These are phyloP conservation scores for Calocera viscosa DNA, from an alignment of 768 basidiomycete species.

Conservation along the genomic window DNA sequence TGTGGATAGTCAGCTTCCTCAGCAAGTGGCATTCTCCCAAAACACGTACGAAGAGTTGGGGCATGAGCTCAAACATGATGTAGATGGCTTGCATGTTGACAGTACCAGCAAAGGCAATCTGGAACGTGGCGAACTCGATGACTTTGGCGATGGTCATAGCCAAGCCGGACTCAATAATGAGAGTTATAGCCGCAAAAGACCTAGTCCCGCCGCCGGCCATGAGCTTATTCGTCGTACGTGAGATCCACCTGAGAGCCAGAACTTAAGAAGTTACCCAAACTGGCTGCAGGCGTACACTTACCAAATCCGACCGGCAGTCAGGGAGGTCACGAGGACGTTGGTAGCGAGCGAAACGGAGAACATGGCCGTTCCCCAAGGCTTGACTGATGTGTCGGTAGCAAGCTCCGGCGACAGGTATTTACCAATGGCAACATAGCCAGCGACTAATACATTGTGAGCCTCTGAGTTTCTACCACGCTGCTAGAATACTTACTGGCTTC, in stretches of 20 bases:
- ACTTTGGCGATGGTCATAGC: background rate
- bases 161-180: conserved; percentile 1
- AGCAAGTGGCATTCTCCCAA: background rate
- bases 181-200: background rate
- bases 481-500: background rate
- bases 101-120: background rate
- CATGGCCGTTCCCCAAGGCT: conserved; percentile 4
- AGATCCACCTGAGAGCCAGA: background rate
- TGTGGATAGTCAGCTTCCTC: background rate
- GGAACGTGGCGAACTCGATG: conserved; percentile 6
- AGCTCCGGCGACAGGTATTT: conserved; percentile 3
- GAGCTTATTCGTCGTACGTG: background rate
- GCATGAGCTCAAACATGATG: conserved; percentile 2
- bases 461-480: background rate
- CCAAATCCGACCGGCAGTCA: conserved; percentile 1
- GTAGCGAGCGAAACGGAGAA: conserved; percentile 2
- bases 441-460: background rate
- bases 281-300: background rate
- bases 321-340: background rate
- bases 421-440: background rate
- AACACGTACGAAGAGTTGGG: background rate
- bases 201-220: background rate
- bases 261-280: background rate
- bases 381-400: background rate
- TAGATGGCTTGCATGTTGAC: conserved; percentile 6